Conservation (phyloP, 202 grass and related monocot genomes). For the Elaeis oleifera region DNA sequence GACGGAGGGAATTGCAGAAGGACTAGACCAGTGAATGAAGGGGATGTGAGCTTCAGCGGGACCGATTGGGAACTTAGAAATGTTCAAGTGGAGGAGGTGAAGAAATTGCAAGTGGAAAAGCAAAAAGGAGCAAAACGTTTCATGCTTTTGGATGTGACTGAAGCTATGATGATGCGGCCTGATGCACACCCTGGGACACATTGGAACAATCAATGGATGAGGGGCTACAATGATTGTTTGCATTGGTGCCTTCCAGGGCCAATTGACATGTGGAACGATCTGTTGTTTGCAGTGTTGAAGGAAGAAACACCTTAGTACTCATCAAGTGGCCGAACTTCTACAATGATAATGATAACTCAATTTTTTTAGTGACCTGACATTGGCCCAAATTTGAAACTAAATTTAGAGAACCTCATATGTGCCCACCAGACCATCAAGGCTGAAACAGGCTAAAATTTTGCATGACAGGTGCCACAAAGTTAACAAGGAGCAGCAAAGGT, state of each 20-base stretch:
- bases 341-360: conserved; percentile 2
- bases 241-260: conserved; percentile 25
- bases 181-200: conserved; percentile 13
- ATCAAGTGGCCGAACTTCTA: conserved; percentile 1
- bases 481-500: too few relatives aligned
- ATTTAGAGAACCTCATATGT: too few relatives aligned
- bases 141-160: conserved; percentile 11
- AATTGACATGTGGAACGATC: conserved; percentile 22
- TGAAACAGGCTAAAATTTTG: too few relatives aligned
- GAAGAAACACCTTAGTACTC: background rate
- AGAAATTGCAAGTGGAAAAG: background rate
- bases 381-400: too few relatives aligned
- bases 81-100: conserved; percentile 5
- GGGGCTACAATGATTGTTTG: conserved; percentile 13
- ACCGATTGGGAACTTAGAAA: conserved; percentile 5
- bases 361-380: too few relatives aligned
- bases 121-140: background rate
- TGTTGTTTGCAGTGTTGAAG: conserved; percentile 7
- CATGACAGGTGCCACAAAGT: too few relatives aligned
- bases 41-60: background rate
- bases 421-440: too few relatives aligned
- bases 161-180: conserved; percentile 20
- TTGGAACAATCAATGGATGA: conserved; percentile 14
- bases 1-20: conserved; percentile 18
- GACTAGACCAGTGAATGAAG: background rate